phyloP scores from a whole-genome alignment of 345 rosid species.

The Citrus maxima region DNA sequence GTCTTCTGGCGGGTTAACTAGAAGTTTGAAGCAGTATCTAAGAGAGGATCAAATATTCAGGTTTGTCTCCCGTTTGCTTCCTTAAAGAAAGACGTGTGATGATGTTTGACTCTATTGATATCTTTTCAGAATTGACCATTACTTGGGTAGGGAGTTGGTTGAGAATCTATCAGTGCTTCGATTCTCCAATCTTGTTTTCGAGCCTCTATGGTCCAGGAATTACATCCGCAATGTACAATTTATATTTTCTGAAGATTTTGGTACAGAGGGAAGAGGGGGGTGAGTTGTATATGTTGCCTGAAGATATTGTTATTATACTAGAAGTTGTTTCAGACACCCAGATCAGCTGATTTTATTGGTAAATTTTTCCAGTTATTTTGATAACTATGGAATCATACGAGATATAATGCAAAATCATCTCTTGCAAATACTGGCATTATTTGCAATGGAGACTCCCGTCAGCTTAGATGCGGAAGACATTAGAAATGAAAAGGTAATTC shows the following conservation, averaged over 20 bases:
- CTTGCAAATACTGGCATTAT: conserved; percentile 81
- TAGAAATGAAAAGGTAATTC: conserved; percentile 86
- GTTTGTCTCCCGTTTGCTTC: conserved; percentile 27
- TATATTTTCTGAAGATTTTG: conserved; percentile 92
- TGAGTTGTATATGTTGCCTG: conserved; percentile 22
- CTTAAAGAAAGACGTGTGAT: neutral
- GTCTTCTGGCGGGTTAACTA: conserved; percentile 76
- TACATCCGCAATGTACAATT: conserved; percentile 86
- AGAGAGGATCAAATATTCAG: conserved; percentile 86
- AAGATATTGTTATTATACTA: neutral
- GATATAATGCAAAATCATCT: conserved; percentile 98
- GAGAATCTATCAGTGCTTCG: conserved; percentile 92
- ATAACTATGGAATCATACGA: conserved; percentile 81
- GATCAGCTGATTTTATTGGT: neutral
- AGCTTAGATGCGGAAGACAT: conserved; percentile 95
- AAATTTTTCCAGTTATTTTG: conserved; percentile 36
- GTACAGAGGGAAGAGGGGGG: conserved; percentile 98
- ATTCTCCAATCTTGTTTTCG: conserved; percentile 90
- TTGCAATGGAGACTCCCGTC: conserved; percentile 98
- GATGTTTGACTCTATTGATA: neutral
- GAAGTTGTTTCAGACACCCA: neutral
- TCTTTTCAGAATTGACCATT: conserved; percentile 72
- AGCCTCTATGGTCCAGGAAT: conserved; percentile 86
- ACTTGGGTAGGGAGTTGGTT: conserved; percentile 93
- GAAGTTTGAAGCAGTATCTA: conserved; percentile 70